These are phyloP conservation scores for Fusarium oxysporum DNA, from an alignment of 2,329 filamentous ascomycete species.

Conservation along the genomic window DNA sequence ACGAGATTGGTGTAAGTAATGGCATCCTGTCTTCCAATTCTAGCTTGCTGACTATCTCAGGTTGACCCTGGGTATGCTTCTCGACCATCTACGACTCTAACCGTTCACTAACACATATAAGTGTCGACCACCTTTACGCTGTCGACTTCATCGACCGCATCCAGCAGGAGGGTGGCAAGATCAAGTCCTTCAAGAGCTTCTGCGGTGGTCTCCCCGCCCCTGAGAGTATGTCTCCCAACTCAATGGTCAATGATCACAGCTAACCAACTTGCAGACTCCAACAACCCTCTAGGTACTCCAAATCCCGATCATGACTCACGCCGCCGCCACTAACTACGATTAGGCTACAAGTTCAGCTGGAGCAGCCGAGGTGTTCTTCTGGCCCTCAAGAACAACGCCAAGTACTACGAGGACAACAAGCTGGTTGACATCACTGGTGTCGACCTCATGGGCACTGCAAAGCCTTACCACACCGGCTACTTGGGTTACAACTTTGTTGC, in stretches of 20 bases:
- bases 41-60: constrained; percentile 4
- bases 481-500: constrained; percentile 87
- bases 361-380: constrained; percentile 84
- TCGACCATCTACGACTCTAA: neutral
- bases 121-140: constrained; percentile 68
- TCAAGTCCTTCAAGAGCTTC: constrained; percentile 83
- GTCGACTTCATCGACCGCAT: constrained; percentile 90
- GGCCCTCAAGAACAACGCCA: constrained; percentile 87
- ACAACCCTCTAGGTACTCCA: constrained; percentile 77
- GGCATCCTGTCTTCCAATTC: neutral
- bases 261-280: constrained; percentile 63
- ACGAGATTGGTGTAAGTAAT: constrained; percentile 81
- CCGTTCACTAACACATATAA: neutral
- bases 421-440: constrained; percentile 69
- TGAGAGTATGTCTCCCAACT: constrained; percentile 57
- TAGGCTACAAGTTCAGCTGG: constrained; percentile 73
- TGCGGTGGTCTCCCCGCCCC: constrained; percentile 79
- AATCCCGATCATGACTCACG: neutral
- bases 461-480: constrained; percentile 87
- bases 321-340: neutral
- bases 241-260: constrained; percentile 1
- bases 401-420: constrained; percentile 83
- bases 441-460: constrained; percentile 87
- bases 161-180: constrained; percentile 88
- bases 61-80: constrained; percentile 41